A percentile compares a stretch with the other conserved stretches of the same genome.
Conservation (phyloP, 2,329 filamentous ascomycete species). For the Claviceps pusilla region DNA sequence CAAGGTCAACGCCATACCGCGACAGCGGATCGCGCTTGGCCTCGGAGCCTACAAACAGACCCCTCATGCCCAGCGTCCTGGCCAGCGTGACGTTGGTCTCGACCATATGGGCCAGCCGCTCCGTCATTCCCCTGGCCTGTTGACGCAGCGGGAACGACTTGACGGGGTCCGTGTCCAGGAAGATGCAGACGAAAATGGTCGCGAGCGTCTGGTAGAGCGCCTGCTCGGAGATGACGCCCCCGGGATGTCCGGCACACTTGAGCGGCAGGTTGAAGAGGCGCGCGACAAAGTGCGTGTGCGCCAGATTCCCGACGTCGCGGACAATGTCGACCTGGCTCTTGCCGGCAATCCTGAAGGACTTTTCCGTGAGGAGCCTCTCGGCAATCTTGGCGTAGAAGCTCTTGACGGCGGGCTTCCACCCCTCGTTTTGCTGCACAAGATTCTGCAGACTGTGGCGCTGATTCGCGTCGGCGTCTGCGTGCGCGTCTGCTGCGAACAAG, state of each 20-base stretch:
- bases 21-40: constrained; percentile 40
- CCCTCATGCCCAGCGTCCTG: constrained; percentile 20
- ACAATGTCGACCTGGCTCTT: constrained; percentile 53
- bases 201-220: constrained; percentile 48
- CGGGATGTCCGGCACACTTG: constrained; percentile 45
- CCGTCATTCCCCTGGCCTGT: constrained; percentile 39
- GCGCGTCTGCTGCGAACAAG: constrained; percentile 25
- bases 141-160: constrained; percentile 51
- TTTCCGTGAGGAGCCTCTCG: constrained; percentile 44
- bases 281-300: constrained; percentile 48
- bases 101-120: constrained; percentile 45
- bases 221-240: constrained; percentile 40
- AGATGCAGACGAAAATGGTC: constrained; percentile 49
- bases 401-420: constrained; percentile 49
- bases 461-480: neutral
- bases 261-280: constrained; percentile 51
- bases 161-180: constrained; percentile 50
- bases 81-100: constrained; percentile 51
- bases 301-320: constrained; percentile 53
- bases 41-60: constrained; percentile 35
- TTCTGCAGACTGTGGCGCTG: neutral
- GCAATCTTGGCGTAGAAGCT: constrained; percentile 51
- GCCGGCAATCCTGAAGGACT: constrained; percentile 44
- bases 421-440: constrained; percentile 43
- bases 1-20: constrained; percentile 49